Evolutionary conservation across 2,329 filamentous ascomycete species (phyloP).

Genomic region (Colletotrichum musicola): DNA sequence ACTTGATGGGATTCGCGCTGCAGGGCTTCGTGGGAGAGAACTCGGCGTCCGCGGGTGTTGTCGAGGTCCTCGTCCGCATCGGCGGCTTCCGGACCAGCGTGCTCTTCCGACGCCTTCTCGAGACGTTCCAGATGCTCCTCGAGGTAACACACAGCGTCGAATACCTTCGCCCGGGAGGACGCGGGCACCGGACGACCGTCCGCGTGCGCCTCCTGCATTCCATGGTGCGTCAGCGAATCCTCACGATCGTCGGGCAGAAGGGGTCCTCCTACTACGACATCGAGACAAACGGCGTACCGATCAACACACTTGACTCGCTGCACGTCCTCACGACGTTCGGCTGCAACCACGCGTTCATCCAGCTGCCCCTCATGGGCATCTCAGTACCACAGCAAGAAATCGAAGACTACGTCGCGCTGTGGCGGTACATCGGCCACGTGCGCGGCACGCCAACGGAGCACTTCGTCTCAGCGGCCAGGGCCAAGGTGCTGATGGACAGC

Average conservation of each 20-base stretch:
- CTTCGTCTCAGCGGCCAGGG: neutral
- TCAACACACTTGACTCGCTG: conserved; percentile 43
- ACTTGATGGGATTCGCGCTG: conserved; percentile 61
- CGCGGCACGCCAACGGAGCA: neutral
- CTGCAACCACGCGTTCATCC: conserved; percentile 22
- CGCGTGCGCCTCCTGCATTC: conserved; percentile 76
- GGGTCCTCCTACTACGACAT: conserved; percentile 71
- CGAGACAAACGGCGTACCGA: conserved; percentile 68
- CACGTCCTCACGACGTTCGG: conserved; percentile 4
- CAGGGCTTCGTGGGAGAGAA: conserved; percentile 49
- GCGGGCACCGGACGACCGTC: conserved; percentile 71
- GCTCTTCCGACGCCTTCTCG: conserved; percentile 67
- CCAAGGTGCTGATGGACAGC: neutral
- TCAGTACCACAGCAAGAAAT: conserved; percentile 28
- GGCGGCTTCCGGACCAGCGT: conserved; percentile 73
- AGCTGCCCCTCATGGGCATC: conserved; percentile 26
- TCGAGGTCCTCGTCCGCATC: conserved; percentile 72
- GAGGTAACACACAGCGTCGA: conserved; percentile 70
- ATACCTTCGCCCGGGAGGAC: conserved; percentile 70
- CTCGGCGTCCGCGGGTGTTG: too few relatives aligned
- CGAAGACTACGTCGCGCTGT: conserved; percentile 28
- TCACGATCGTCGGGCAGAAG: conserved; percentile 64
- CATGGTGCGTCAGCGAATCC: conserved; percentile 71
- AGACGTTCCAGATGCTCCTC: conserved; percentile 51
- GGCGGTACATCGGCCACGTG: conserved; percentile 20